phyloP scores from a whole-genome alignment of 306 rosid species.

The Cucurbita pepo region DNA sequence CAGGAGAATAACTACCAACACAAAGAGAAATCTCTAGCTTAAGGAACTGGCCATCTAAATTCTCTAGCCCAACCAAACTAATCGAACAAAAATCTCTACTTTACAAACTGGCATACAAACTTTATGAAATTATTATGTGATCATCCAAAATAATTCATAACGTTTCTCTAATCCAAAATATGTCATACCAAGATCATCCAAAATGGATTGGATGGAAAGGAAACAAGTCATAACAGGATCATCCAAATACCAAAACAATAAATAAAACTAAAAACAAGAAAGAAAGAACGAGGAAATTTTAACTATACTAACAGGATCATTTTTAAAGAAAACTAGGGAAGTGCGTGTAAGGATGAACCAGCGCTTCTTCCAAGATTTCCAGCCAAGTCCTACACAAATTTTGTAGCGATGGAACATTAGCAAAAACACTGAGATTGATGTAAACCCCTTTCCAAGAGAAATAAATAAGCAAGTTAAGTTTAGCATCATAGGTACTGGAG shows the following conservation, averaged over 20 bases:
- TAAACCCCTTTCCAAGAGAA: not conserved
- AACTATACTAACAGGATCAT: constrained; percentile 73
- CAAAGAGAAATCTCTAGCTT: not conserved
- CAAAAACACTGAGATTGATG: not conserved
- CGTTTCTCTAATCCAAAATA: not conserved
- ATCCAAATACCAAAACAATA: not conserved
- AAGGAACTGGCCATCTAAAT: not conserved
- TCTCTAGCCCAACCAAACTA: not conserved
- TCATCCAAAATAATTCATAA: not conserved
- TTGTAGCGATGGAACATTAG: not conserved
- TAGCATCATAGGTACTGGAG: not conserved
- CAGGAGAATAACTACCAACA: not conserved
- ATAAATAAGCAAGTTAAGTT: not conserved
- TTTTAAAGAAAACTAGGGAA: constrained; percentile 91
- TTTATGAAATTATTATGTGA: not conserved
- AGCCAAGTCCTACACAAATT: constrained; percentile 73
- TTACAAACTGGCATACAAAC: not conserved
- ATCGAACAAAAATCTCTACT: not conserved
- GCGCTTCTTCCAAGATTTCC: constrained; percentile 99
- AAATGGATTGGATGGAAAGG: not conserved
- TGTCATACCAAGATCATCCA: not conserved
- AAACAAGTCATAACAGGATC: not conserved
- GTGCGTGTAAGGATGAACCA: constrained; percentile 95
- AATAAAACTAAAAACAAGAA: not conserved
- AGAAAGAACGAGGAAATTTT: not conserved